These are phyloP conservation scores for Magnusiomyces tetraspermus DNA, from an alignment of 1,139 yeast genomes.

Conservation along the genomic window DNA sequence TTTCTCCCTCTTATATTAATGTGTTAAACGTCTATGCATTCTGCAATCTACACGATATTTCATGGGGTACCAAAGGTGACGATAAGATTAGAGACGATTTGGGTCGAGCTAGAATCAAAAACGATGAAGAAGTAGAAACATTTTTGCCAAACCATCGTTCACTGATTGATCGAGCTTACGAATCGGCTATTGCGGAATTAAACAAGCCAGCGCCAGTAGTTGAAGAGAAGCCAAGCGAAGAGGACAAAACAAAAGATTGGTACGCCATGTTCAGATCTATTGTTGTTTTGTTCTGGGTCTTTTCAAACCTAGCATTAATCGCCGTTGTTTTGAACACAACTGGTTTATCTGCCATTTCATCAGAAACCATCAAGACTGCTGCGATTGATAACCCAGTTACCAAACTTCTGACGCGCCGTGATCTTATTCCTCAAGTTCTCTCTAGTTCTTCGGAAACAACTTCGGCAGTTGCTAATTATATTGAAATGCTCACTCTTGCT, in stretches of 20 bases:
- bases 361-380: slow-evolving; percentile 19
- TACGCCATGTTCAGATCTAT: slow-evolving; percentile 68
- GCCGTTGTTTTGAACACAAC: slow-evolving; percentile 68
- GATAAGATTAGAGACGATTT: slow-evolving; percentile 53
- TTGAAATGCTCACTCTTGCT: slow-evolving; percentile 7
- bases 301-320: slow-evolving; percentile 54
- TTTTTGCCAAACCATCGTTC: slow-evolving; percentile 54
- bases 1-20: slow-evolving; percentile 86
- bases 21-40: slow-evolving; percentile 71
- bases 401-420: background rate
- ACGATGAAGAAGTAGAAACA: slow-evolving; percentile 48
- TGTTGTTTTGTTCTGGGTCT: slow-evolving; percentile 74
- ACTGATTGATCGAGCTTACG: slow-evolving; percentile 54
- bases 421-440: background rate
- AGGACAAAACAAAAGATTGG: slow-evolving; percentile 43
- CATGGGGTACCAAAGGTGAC: slow-evolving; percentile 98
- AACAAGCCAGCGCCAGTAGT: slow-evolving; percentile 21
- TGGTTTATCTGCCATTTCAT: slow-evolving; percentile 35
- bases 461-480: background rate
- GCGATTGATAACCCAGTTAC: slow-evolving; percentile 8
- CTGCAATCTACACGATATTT: slow-evolving; percentile 91
- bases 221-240: slow-evolving; percentile 18
- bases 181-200: slow-evolving; percentile 29
- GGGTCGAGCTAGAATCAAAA: slow-evolving; percentile 56
- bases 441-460: background rate